Evolutionary conservation across 1,284 basidiomycete genomes (phyloP).

Genomic region (Cutaneotrichosporon daszewskae): DNA sequence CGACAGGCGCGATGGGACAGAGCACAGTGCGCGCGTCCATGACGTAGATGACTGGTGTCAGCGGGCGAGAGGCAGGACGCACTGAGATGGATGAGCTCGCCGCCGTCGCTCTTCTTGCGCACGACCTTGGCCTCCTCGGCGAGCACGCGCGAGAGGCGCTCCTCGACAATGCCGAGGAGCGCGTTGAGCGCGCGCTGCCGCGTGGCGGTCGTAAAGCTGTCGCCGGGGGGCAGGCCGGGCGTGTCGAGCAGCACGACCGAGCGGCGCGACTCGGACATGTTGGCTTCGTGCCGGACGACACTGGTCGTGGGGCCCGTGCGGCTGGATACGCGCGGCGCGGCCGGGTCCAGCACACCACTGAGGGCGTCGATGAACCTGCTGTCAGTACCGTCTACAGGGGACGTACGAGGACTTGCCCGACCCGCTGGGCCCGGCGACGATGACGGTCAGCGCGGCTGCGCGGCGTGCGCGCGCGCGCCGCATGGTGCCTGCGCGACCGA

Average conservation of each 20-base stretch:
- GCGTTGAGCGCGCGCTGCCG: conserved; percentile 26
- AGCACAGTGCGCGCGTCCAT: conserved; percentile 38
- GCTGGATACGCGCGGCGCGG: neutral
- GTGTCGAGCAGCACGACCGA: conserved; percentile 30
- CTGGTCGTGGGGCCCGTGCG: conserved; percentile 9
- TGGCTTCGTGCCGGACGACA: conserved; percentile 10
- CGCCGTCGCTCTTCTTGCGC: conserved; percentile 29
- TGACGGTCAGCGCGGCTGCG: conserved; percentile 28
- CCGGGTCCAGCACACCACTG: conserved; percentile 12
- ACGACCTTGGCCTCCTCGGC: conserved; percentile 40
- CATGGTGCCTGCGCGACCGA: conserved; percentile 1
- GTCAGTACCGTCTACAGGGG: neutral
- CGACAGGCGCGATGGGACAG: conserved; percentile 3
- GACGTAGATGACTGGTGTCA: conserved; percentile 35
- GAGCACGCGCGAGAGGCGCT: conserved; percentile 32
- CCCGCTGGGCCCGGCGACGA: conserved; percentile 35
- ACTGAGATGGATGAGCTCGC: conserved; percentile 40
- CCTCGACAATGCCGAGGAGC: conserved; percentile 35
- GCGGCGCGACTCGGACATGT: conserved; percentile 7
- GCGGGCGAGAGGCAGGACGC: conserved; percentile 7
- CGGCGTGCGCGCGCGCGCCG: conserved; percentile 12
- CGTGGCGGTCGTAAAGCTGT: neutral
- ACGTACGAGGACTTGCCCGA: conserved; percentile 24
- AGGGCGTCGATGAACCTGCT: conserved; percentile 15
- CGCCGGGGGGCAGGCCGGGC: conserved; percentile 27